These are phyloP conservation scores for Geotrichum bryndzae DNA, from an alignment of 1,139 yeast species.

Conservation along the genomic window DNA sequence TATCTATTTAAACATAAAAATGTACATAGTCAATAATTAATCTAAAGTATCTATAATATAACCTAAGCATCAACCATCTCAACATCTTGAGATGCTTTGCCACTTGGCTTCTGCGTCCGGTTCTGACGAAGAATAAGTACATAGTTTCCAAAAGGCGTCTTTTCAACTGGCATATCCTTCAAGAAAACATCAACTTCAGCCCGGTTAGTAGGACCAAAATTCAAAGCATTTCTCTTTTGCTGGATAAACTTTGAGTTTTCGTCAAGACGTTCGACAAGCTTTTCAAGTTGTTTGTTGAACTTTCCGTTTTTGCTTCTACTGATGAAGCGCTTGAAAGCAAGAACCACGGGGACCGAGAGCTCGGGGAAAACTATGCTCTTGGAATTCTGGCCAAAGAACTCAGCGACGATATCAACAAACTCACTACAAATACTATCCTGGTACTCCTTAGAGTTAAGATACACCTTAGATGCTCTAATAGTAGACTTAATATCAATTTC, in stretches of 20 bases:
- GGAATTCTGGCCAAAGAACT: constrained; percentile 73
- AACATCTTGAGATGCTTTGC: neutral
- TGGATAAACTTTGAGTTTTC: constrained; percentile 65
- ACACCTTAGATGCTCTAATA: constrained; percentile 77
- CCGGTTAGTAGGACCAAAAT: constrained; percentile 75
- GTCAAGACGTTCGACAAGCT: constrained; percentile 73
- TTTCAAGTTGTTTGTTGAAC: constrained; percentile 71
- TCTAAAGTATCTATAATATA: neutral
- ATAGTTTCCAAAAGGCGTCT: constrained; percentile 86
- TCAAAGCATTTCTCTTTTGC: constrained; percentile 58
- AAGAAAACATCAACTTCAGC: constrained; percentile 71
- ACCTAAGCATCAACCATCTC: neutral
- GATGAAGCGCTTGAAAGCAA: constrained; percentile 72
- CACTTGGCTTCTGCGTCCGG: constrained; percentile 49
- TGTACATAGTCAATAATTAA: neutral
- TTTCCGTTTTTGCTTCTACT: constrained; percentile 59
- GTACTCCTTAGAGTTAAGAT: constrained; percentile 76
- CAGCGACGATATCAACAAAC: constrained; percentile 70
- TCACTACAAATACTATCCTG: constrained; percentile 89
- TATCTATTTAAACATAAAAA: neutral
- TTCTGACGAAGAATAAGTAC: constrained; percentile 76
- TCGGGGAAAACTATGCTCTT: constrained; percentile 94
- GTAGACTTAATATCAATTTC: constrained; percentile 82
- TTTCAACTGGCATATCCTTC: constrained; percentile 51
- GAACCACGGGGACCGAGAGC: constrained; percentile 76